Base-by-base conservation (phyloP, 2,329 filamentous ascomycete genomes). In the Cladosporium sp. region DNA sequence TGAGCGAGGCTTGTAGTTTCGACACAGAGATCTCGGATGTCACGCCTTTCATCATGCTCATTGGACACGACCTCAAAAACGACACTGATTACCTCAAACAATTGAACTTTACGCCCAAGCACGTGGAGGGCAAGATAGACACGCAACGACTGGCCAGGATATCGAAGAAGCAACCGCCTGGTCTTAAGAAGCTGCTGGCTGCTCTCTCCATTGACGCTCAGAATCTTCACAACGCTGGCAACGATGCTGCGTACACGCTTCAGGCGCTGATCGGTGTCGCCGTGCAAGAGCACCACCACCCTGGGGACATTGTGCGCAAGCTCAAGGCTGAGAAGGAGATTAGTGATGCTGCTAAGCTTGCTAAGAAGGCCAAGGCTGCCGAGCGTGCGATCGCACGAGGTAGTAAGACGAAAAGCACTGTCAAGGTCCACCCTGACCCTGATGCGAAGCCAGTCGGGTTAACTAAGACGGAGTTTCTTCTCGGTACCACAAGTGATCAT, bases 41-140 rank as follows among this genome's bases (percentile, higher is more conserved):
- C n/a, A 56, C 18, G 18, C 57, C 46, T 6, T 88, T 86, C 43
- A 79, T 97, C 53, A 81, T 96, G 25, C 81, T 98, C 18, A 87
- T 97, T 2, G 95, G 92, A 21, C 93, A 97, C 73, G 89, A 91
- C 65, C 77, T 90, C 10, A 72, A 78, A 1, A 77, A 83, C 11
- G 95, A 98, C 72, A 80, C 96, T 66, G 78, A 80, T 0, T 92
- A 90, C 74, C 83, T 97, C 11, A 77, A 80, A 2, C 78, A 79
- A 2, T 73, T 94, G n/a, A 88, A 88, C 11, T 89, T 90, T 72
- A 82, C 90, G 58, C 75, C 89, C 2, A 73, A 79, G 63, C 79
- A 81, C 14, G 80, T 92, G 32, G 69, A 87, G 23, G 89, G 92
- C 65, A 79, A 84, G 2, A 76, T 92, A 34, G 95, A 99, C 74